A percentile compares a stretch with the other conserved stretches of the same genome.
phyloP scores from a whole-genome alignment of 2,329 filamentous ascomycete species.

The Huntiella bhutanensis region DNA sequence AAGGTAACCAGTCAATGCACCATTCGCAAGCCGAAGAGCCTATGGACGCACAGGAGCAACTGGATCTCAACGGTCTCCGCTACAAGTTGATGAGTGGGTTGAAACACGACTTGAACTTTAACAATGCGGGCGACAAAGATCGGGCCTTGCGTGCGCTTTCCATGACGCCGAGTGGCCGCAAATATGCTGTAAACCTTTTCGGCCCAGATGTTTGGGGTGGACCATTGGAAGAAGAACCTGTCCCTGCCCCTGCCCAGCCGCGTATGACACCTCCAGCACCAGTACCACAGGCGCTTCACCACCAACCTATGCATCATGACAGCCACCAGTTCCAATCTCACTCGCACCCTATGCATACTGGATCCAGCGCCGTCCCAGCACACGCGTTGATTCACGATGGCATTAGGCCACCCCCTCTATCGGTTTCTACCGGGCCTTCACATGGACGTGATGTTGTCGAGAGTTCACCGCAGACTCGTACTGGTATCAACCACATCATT shows the following conservation, averaged over 20 bases:
- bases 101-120: constrained; percentile 26
- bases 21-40: constrained; percentile 10
- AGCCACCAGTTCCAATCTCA: too few species aligned
- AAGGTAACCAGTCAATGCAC: constrained; percentile 14
- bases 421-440: background rate
- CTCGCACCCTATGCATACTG: too few species aligned
- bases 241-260: too few species aligned
- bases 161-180: constrained; percentile 30
- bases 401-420: too few species aligned
- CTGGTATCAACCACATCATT: constrained; percentile 9
- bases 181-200: constrained; percentile 31
- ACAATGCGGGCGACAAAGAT: constrained; percentile 27
- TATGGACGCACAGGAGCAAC: constrained; percentile 29
- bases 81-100: constrained; percentile 24
- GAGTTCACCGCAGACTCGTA: background rate
- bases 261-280: too few species aligned
- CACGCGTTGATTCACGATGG: too few species aligned
- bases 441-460: background rate
- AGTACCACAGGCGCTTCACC: too few species aligned
- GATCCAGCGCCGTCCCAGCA: too few species aligned
- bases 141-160: constrained; percentile 34
- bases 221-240: too few species aligned
- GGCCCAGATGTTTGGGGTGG: constrained; percentile 26
- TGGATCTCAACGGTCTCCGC: background rate
- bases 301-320: too few species aligned